A percentile compares a stretch with the other conserved stretches of the same genome.
Conservation (phyloP, 306 rosid genomes). For the Oemleria cerasiformis region DNA sequence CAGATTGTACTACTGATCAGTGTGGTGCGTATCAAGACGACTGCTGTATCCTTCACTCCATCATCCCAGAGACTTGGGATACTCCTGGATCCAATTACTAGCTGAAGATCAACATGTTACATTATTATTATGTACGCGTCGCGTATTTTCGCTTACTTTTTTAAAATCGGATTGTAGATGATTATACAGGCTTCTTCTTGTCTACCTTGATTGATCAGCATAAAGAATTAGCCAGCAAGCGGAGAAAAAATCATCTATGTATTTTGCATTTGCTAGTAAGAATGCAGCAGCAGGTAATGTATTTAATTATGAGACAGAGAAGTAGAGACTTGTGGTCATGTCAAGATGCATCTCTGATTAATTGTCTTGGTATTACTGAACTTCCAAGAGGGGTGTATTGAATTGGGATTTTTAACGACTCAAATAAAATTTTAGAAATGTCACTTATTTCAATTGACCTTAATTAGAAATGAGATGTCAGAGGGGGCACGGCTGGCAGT, state of each 20-base stretch:
- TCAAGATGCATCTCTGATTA: background rate
- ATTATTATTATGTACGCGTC: background rate
- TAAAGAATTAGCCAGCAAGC: background rate
- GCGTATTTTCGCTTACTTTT: background rate
- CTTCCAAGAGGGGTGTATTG: too few species aligned
- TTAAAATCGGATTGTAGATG: background rate
- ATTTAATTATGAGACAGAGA: background rate
- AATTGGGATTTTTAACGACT: too few species aligned
- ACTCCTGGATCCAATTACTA: slow-evolving; percentile 62
- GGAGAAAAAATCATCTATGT: slow-evolving; percentile 8
- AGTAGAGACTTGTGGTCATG: background rate
- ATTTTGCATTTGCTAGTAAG: slow-evolving; percentile 1
- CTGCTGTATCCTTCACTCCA: slow-evolving; percentile 50
- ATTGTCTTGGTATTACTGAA: too few species aligned
- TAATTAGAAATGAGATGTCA: too few species aligned
- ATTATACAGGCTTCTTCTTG: slow-evolving; percentile 15
- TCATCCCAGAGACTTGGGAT: slow-evolving; percentile 71
- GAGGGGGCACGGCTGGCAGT: too few species aligned
- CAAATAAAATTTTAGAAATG: too few species aligned
- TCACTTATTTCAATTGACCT: too few species aligned
- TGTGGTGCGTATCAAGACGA: slow-evolving; percentile 22
- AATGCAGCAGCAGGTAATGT: background rate
- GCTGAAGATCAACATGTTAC: slow-evolving; percentile 10
- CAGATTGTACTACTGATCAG: slow-evolving; percentile 18
- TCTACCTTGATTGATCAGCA: background rate